Conservation (phyloP, 1,284 basidiomycete species). For the Boletus sp. region DNA sequence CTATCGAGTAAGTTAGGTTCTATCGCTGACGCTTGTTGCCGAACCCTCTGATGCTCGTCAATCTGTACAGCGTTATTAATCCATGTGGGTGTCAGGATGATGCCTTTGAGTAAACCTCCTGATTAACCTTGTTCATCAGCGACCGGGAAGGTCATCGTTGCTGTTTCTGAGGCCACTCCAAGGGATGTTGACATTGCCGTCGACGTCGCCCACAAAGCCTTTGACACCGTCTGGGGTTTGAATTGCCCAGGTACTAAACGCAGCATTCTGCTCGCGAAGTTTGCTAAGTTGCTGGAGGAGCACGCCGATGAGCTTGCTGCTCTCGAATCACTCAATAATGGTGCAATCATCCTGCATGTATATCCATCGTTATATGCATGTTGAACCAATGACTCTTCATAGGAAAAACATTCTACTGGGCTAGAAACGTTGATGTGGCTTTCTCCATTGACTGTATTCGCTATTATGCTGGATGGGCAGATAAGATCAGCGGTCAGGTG, state of each 20-base stretch:
- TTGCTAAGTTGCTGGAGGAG: slow-evolving; percentile 63
- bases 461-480: slow-evolving; percentile 81
- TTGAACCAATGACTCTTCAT: neutral
- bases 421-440: slow-evolving; percentile 71
- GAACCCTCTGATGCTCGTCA: slow-evolving; percentile 7
- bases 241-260: slow-evolving; percentile 53
- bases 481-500: slow-evolving; percentile 85
- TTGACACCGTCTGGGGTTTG: slow-evolving; percentile 61
- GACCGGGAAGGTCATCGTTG: slow-evolving; percentile 71
- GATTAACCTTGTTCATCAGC: slow-evolving; percentile 38
- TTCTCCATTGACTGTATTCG: slow-evolving; percentile 72
- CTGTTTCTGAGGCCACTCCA: slow-evolving; percentile 67
- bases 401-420: slow-evolving; percentile 79
- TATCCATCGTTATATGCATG: neutral
- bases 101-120: neutral
- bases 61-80: slow-evolving; percentile 67
- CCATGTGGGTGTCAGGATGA: slow-evolving; percentile 55
- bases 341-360: slow-evolving; percentile 23
- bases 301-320: slow-evolving; percentile 64
- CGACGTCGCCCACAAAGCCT: slow-evolving; percentile 76
- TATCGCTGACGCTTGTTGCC: neutral
- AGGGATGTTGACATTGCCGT: slow-evolving; percentile 82
- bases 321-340: slow-evolving; percentile 60
- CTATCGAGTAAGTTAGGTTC: slow-evolving; percentile 67
- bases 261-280: slow-evolving; percentile 54